Conservation (phyloP, 805 yeast species). For the Cyberlindnera bimundalis region DNA sequence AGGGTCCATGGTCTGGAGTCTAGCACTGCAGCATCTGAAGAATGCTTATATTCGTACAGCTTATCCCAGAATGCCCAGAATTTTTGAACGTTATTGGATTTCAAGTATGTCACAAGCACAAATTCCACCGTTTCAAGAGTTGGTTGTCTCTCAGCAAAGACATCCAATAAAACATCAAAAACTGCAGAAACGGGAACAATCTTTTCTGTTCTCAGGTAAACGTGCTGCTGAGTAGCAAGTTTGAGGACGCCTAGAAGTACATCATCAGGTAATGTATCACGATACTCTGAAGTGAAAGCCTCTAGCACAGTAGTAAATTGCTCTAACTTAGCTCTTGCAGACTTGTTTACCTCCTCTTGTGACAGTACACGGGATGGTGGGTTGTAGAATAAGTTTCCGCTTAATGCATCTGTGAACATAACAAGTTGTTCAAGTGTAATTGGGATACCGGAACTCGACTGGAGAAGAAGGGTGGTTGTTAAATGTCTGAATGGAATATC, state of each 20-base stretch:
- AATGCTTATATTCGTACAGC: constrained; percentile 3
- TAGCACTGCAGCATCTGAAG: constrained; percentile 2
- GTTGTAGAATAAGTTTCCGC: constrained; percentile 6
- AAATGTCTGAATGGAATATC: constrained; percentile 5
- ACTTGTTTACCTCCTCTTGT: constrained; percentile 3
- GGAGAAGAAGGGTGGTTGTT: constrained; percentile 10
- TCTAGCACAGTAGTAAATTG: constrained; percentile 14
- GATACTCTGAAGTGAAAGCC: constrained; percentile 10
- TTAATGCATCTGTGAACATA: constrained; percentile 4
- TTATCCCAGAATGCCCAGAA: constrained; percentile 24
- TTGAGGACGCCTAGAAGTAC: constrained; percentile 17
- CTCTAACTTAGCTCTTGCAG: constrained; percentile 6
- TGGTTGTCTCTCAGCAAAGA: constrained; percentile 10
- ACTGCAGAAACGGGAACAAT: constrained; percentile 10
- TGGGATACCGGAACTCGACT: constrained; percentile 19
- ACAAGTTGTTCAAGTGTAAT: constrained; percentile 14
- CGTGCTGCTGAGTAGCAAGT: constrained; percentile 23
- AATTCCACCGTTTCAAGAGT: constrained; percentile 14
- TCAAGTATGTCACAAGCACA: constrained; percentile 19
- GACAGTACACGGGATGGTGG: constrained; percentile 9
- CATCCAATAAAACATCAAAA: constrained; percentile 17
- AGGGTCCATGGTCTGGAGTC: constrained; percentile 26
- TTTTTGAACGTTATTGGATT: constrained; percentile 14
- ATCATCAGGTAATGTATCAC: constrained; percentile 14
- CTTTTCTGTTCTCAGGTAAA: constrained; percentile 9